Percentiles rank a stretch among this genome's conserved stretches.
These are phyloP conservation scores for Monosporascus sp. DNA, from an alignment of 2,329 filamentous ascomycete species.

Conservation along the genomic window DNA sequence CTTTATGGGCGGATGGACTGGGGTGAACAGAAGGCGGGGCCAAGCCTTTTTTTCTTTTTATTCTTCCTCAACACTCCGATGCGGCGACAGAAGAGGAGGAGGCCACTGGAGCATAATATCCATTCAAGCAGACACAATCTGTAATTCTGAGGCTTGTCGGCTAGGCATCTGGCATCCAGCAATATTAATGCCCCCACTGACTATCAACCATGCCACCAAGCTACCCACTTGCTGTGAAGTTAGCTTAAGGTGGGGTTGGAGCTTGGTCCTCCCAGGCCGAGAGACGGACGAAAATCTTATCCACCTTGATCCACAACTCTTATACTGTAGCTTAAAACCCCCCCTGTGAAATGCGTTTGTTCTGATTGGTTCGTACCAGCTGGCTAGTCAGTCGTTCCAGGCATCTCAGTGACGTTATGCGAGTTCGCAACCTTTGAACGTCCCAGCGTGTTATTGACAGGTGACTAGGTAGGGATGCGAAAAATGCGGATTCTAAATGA, in stretches of 20 bases:
- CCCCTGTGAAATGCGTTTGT: conserved; percentile 13
- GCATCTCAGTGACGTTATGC: conserved; percentile 25
- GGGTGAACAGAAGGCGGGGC: conserved; percentile 12
- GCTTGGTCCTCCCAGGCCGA: conserved; percentile 13
- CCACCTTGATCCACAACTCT: not conserved
- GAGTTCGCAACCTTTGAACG: conserved; percentile 13
- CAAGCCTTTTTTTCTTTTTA: conserved; percentile 7
- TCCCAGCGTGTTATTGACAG: conserved; percentile 15
- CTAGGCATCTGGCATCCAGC: no score
- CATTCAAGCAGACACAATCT: no score
- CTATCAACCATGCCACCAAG: no score
- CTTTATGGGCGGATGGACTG: conserved; percentile 26
- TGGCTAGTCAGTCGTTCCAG: conserved; percentile 13
- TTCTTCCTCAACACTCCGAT: not conserved
- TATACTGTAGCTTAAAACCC: conserved; percentile 3
- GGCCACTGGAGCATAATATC: no score
- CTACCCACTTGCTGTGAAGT: not conserved
- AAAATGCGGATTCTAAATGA: no score
- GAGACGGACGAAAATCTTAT: conserved; percentile 21
- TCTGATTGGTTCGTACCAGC: conserved; percentile 16
- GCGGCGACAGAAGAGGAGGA: not conserved
- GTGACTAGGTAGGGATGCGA: conserved; percentile 6
- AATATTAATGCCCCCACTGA: no score
- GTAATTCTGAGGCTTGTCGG: no score
- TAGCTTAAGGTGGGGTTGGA: not conserved